Base-by-base conservation (phyloP, 23 red algal species). In the Gracilariopsis chorda region DNA sequence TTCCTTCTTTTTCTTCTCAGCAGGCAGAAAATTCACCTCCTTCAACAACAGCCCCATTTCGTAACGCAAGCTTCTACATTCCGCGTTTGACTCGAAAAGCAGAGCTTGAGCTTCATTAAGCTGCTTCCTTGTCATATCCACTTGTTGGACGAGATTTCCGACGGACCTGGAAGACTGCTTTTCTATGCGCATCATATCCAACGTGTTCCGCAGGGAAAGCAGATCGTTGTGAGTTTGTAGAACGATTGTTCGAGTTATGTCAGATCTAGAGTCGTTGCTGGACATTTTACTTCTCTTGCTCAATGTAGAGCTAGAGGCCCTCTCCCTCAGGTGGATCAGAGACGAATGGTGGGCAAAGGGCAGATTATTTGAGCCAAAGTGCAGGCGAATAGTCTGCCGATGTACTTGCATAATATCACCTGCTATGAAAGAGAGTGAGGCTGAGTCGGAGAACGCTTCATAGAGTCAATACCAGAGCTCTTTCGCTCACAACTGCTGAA, bases 131-230 rank as follows among this genome's bases (percentile, higher is more conserved):
- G 13, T 47, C 21, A 23, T 10, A 7, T 48, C 17, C 10, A 80
- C 28, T 24, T 57, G n/a, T 49, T 51, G 39, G 20, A 80, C 45
- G 24, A 56, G 45, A n/a, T 13, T 28, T 14, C 23, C 23, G 35
- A 80, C 17, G 24, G 44, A 80, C 20, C 43, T 20, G 8, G 46
- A 80, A 57, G 76, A 28, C 34, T 80, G 76, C 44, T 47, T 23
- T 55, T 80, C 76, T 12, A 41, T 28, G 8, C 76, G 76, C 49
- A 80, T 58, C n/a, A 49, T 34, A 8, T 80, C 42, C 7, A 80
- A 52, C 6, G 76, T 41, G 12, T n/a, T 24, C 24, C 44, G 44
- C 37, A 80, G 49, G 25, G n/a, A 7, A 7, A 52, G 42, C 9
- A 80, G 44, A 11, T 80, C 76, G 9, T 7, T 23, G 9, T 47